Conservation (phyloP, 2,329 filamentous ascomycete species). For the Colletotrichum sp. region DNA sequence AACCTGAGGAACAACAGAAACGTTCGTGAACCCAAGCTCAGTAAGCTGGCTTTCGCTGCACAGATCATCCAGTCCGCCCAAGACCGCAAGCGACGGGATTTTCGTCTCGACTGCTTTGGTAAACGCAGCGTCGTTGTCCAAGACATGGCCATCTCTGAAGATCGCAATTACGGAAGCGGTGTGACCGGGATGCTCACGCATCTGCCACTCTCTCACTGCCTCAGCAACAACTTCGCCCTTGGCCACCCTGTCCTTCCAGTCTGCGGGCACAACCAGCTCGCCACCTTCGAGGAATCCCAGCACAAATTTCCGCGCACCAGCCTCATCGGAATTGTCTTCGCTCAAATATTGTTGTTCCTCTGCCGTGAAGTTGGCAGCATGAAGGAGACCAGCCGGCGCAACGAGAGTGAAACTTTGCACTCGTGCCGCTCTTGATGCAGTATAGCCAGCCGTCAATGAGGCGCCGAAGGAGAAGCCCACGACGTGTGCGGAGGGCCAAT, state of each 20-base stretch:
- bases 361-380: slow-evolving; percentile 27
- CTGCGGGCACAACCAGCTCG: slow-evolving; percentile 40
- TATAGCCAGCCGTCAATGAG: slow-evolving; percentile 41
- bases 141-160: slow-evolving; percentile 48
- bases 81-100: slow-evolving; percentile 19
- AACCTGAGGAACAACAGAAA: slow-evolving; percentile 25
- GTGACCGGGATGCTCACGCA: slow-evolving; percentile 50
- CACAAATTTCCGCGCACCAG: slow-evolving; percentile 37
- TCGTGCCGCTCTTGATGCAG: slow-evolving; percentile 29
- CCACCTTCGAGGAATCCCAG: slow-evolving; percentile 48
- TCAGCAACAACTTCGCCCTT: slow-evolving; percentile 50
- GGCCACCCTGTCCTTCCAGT: slow-evolving; percentile 48
- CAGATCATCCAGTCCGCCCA: slow-evolving; percentile 30
- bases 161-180: slow-evolving; percentile 48
- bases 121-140: slow-evolving; percentile 35
- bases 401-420: slow-evolving; percentile 43
- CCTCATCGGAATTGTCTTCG: slow-evolving; percentile 32
- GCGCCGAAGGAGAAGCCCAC: slow-evolving; percentile 58
- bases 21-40: slow-evolving; percentile 22
- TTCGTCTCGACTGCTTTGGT: slow-evolving; percentile 15
- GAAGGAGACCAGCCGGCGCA: slow-evolving; percentile 52
- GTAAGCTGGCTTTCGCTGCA: slow-evolving; percentile 20
- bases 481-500: slow-evolving; percentile 48
- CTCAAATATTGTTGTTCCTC: slow-evolving; percentile 28
- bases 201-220: slow-evolving; percentile 54